Evolutionary conservation across 2,329 filamentous ascomycete species (phyloP).

Genomic region (Bipolaris oryzae): DNA sequence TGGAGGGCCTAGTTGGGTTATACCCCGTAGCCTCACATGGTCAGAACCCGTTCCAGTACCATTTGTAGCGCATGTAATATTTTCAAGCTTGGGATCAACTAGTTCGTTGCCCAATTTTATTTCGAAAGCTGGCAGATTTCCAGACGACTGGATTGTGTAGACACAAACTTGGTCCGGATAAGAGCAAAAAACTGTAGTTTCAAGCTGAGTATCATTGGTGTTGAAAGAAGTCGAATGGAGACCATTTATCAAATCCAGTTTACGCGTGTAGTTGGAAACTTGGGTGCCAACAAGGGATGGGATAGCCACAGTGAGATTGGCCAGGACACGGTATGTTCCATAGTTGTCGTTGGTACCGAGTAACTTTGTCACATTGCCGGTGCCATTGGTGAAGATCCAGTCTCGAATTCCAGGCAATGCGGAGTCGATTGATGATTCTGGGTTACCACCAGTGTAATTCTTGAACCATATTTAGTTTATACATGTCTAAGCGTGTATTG

Average conservation of each 20-base stretch:
- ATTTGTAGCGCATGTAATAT: conserved; percentile 42
- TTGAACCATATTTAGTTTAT: conserved; percentile 13
- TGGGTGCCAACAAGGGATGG: conserved; percentile 26
- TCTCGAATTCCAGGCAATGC: conserved; percentile 53
- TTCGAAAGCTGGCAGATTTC: conserved; percentile 50
- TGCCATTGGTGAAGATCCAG: conserved; percentile 57
- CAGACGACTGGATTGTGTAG: conserved; percentile 43
- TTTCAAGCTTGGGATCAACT: conserved; percentile 34
- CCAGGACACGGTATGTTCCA: conserved; percentile 56
- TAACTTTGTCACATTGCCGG: conserved; percentile 51
- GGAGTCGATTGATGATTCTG: conserved; percentile 41
- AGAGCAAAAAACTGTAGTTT: conserved; percentile 54
- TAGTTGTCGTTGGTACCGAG: conserved; percentile 50
- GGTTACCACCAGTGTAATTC: conserved; percentile 58
- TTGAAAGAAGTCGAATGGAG: conserved; percentile 44
- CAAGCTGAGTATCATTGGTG: conserved; percentile 39
- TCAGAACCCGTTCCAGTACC: conserved; percentile 44
- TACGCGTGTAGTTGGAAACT: conserved; percentile 46
- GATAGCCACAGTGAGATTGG: conserved; percentile 54
- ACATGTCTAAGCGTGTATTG: fast-evolving
- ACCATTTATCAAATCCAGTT: conserved; percentile 54
- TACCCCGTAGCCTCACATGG: conserved; percentile 21
- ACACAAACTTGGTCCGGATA: conserved; percentile 52
- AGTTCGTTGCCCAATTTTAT: conserved; percentile 54
- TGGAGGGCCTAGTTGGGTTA: conserved; percentile 50